Conservation (phyloP, 2,329 filamentous ascomycete genomes). For the Xylaria sp. region DNA sequence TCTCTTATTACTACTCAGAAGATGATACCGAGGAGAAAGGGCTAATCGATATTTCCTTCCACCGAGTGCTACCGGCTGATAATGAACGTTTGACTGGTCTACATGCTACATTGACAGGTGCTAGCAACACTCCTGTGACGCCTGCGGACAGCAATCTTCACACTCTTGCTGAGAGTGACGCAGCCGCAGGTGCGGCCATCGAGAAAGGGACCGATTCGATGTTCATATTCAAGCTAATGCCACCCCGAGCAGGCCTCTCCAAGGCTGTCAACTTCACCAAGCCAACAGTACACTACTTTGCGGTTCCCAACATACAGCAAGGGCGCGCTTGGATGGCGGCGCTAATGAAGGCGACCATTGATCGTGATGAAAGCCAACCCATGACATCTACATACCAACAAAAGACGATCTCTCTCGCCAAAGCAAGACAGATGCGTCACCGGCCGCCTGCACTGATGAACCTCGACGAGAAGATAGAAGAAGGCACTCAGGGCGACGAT, state of each 20-base stretch:
- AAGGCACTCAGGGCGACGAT: constrained; percentile 45
- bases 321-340: constrained; percentile 98
- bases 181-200: constrained; percentile 49
- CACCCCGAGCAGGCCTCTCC: constrained; percentile 85
- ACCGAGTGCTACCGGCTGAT: constrained; percentile 94
- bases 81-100: constrained; percentile 90
- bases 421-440: constrained; percentile 88
- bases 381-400: constrained; percentile 95
- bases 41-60: constrained; percentile 96
- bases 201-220: constrained; percentile 73
- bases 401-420: constrained; percentile 92
- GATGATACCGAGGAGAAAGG: constrained; percentile 93
- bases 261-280: constrained; percentile 97
- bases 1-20: constrained; percentile 97
- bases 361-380: constrained; percentile 82
- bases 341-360: constrained; percentile 98
- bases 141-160: constrained; percentile 59
- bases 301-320: constrained; percentile 87
- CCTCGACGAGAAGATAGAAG: constrained; percentile 61
- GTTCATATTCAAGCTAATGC: constrained; percentile 98
- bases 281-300: constrained; percentile 96
- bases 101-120: constrained; percentile 90
- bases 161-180: constrained; percentile 58
- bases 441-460: constrained; percentile 90
- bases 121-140: constrained; percentile 74